Evolutionary conservation across 2,329 filamentous ascomycete genomes (phyloP), one percentile per base, ranked within the genome.

Genomic region (Conoideocrella luteorostrata): DNA sequence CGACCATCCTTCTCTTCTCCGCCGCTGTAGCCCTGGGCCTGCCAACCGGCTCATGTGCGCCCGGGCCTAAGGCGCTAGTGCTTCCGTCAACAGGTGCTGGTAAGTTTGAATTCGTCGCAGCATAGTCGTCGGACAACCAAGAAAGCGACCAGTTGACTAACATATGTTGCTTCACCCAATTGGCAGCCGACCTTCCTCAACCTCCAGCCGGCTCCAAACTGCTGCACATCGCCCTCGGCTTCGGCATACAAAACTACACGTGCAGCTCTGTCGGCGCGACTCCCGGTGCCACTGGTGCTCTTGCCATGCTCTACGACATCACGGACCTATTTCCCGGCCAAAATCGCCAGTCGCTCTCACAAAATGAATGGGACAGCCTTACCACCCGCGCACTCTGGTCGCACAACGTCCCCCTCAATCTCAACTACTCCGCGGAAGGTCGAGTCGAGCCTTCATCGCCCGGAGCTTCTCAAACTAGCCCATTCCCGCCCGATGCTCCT

Each of bases 161-260:
- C n/a, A n/a, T n/a, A n/a, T 4, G 1, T 17, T 28, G 1, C 4
- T 24, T 21, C 12, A 21, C n/a, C 4, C 6, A 10, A 23, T 6
- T 18, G 72, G 67, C 58, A 29, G 55, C 53, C 20, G 65, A 77
- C 41, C 72, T 80, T 22, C 59, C 68, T n/a, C 47, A 60, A 4
- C 68, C 68, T 1, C 50, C 70, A 3, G 48, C 62, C 9, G 56
- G 56, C 48, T 53, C 67, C 34, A 57, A 58, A 5, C 64, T 80
- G 29, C 71, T 75, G 57, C 65, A 72, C 64, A 74, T 85, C 49
- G 72, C 70, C 44, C 63, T 85, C 33, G 81, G 80, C 52, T 74
- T 81, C 52, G 81, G 81, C 45, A 75, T 81, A 54, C 81, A 85
- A 56, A 85, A 85, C 72, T 85, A 85, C 68, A 81, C 77, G 29